Base-by-base conservation (phyloP, 805 yeast species). In the Clavispora carvajalis region DNA sequence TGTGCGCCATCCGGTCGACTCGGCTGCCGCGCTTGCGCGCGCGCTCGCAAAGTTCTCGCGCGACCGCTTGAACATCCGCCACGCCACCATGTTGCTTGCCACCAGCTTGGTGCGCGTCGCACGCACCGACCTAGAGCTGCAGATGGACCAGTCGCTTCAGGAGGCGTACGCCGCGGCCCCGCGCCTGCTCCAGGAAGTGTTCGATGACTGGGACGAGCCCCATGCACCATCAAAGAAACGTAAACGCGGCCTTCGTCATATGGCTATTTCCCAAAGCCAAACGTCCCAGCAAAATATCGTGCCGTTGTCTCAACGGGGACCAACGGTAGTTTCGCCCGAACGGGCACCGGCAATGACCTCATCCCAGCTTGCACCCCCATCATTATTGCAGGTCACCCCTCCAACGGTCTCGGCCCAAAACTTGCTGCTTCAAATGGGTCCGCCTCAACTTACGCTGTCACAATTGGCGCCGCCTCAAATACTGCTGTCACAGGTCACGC, bases 201-300 rank as follows among this genome's bases (percentile, higher is more conserved):
- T 33, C 4, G 36, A 33, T 18, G 36, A 33, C 36, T 33, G 36
- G 36, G 26, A 13, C 25, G 36, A 33, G 31, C 31, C 7, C 31
- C 19, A 18, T 3, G 19, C 19, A n/a, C 17, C 29, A 10, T 17
- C 31, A 8, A 28, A 28, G 5, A 28, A 16, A 13, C 18, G 31
- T n/a, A 28, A 28, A 12, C 31, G 31, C 19, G 31, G 16, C 19
- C 31, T 28, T 12, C 31, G 31, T 19, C 31, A 28, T 11, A 15
- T 16, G 19, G 31, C 31, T 19, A 15, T 28, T 16, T n/a, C 31
- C 31, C 31, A 28, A 2, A 28, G 19, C 31, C 31, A 28, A 19
- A 19, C 31, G 31, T 28, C 31, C 8, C 31, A 28, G n/a, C 12
- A 11, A n/a, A n/a, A n/a, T n/a, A n/a, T n/a, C n/a, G n/a, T n/a